phyloP scores from a whole-genome alignment of 257 asterid genomes.

The Fraxinus anomala region DNA sequence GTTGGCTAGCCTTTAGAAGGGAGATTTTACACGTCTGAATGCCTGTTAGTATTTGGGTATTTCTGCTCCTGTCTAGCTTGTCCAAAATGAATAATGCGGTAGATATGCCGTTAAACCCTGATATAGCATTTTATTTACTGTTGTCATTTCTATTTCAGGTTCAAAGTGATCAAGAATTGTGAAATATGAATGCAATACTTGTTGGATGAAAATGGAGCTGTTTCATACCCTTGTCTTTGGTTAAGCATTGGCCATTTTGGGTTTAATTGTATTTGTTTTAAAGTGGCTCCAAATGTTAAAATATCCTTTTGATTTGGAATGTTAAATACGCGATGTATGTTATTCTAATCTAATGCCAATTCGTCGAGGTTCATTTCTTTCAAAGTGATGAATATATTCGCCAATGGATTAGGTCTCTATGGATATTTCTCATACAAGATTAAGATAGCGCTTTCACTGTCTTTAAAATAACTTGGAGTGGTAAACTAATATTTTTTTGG shows the following conservation, averaged over 20 bases:
- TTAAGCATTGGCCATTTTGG: conserved; percentile 4
- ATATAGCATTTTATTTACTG: not conserved
- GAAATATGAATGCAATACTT: not conserved
- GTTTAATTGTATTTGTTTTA: not conserved
- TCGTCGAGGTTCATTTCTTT: not conserved
- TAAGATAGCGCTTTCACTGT: not conserved
- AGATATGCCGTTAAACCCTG: not conserved
- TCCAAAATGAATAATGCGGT: not conserved
- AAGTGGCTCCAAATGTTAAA: not conserved
- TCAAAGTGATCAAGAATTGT: conserved; percentile 58
- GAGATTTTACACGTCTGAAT: conserved; percentile 8
- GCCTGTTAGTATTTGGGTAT: not conserved
- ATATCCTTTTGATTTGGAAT: not conserved
- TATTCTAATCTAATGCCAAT: not conserved
- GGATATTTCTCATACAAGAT: not conserved
- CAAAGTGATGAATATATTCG: not conserved
- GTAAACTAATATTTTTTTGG: not conserved
- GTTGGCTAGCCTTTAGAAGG: not conserved
- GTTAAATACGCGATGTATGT: not conserved
- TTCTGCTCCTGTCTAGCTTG: not conserved
- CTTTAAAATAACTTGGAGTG: not conserved
- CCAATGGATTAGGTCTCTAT: not conserved
- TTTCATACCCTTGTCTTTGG: not conserved
- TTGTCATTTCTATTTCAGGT: conserved; percentile 50
- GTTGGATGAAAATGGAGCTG: not conserved